Conservation (phyloP, 306 rosid genomes). For the Castanospermum australe region DNA sequence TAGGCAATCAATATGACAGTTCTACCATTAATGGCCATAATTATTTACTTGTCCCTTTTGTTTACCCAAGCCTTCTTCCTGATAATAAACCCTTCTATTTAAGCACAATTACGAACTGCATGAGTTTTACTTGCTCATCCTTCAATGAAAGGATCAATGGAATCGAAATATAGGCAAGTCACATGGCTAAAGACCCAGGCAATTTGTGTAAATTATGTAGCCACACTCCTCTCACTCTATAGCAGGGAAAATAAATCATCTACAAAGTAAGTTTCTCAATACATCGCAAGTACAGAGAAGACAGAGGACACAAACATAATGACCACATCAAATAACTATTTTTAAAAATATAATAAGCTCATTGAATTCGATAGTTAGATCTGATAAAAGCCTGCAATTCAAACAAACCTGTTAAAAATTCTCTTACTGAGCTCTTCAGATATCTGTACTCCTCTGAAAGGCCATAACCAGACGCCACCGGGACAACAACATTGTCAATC, state of each 20-base stretch:
- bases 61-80: neutral
- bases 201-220: neutral
- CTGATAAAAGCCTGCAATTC: neutral
- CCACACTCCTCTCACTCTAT: neutral
- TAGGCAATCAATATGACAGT: slow-evolving; percentile 12
- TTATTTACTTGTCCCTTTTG: neutral
- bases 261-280: neutral
- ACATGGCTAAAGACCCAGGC: neutral
- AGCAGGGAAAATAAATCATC: neutral
- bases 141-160: neutral
- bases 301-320: neutral
- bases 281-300: neutral
- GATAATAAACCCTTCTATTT: neutral
- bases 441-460: slow-evolving; percentile 79
- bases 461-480: slow-evolving; percentile 79
- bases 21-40: slow-evolving; percentile 9
- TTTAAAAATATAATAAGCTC: neutral
- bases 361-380: neutral
- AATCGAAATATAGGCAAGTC: neutral
- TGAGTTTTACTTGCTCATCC: neutral
- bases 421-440: slow-evolving; percentile 74
- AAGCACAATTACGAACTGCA: neutral
- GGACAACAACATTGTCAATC: slow-evolving; percentile 82
- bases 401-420: slow-evolving; percentile 71
- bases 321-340: neutral